Evolutionary conservation across 441 rosid species (phyloP).

Genomic region (Populus tomentosa): DNA sequence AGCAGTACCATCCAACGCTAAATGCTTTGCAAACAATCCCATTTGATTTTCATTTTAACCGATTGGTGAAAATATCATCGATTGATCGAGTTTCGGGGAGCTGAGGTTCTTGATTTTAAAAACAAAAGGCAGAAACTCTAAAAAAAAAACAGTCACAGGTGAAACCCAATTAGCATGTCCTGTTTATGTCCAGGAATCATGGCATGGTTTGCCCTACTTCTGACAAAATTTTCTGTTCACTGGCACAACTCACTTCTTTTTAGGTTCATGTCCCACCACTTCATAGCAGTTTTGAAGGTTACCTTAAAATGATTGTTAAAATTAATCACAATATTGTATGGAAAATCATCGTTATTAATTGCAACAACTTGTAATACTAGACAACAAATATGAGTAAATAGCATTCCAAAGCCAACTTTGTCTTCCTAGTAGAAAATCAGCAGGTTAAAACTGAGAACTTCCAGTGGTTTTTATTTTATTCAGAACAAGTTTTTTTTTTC

Average conservation of each 20-base stretch:
- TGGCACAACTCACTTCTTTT: neutral
- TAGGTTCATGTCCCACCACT: neutral
- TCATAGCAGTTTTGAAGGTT: neutral
- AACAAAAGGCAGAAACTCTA: neutral
- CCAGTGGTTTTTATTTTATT: neutral
- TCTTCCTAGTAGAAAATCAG: neutral
- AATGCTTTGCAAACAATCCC: neutral
- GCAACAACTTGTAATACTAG: neutral
- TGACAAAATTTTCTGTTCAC: neutral
- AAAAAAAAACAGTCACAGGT: neutral
- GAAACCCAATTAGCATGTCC: neutral
- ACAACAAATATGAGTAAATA: neutral
- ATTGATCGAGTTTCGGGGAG: too few species aligned
- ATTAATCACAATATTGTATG: too few species aligned
- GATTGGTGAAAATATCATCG: neutral
- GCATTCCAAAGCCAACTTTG: neutral
- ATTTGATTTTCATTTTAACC: neutral
- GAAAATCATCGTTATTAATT: neutral
- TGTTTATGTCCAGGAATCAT: neutral
- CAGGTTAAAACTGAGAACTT: neutral
- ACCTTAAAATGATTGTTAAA: neutral
- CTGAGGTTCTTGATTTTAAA: too few species aligned
- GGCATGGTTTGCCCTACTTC: neutral
- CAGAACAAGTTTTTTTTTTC: too few species aligned
- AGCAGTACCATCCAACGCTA: neutral